A percentile compares a stretch with the other conserved stretches of the same genome.
Evolutionary conservation across 2,329 filamentous ascomycete species (phyloP).

Genomic region (Penicillium palitans): DNA sequence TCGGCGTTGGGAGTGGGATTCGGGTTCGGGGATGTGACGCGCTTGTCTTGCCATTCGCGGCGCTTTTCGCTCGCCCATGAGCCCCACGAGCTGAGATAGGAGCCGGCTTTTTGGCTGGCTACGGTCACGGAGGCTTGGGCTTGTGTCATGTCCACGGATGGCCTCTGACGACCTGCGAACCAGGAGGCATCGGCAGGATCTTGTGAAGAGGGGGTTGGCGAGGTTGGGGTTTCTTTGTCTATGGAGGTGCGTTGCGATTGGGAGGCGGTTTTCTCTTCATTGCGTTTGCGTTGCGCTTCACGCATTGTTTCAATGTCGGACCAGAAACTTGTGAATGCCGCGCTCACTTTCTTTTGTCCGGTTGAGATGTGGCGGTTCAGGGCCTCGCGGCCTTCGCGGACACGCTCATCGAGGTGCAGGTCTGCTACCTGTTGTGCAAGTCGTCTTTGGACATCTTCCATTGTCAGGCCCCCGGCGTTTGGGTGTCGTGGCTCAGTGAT

Average conservation of each 20-base stretch:
- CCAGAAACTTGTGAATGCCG: conserved; percentile 84
- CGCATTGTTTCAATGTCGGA: conserved; percentile 82
- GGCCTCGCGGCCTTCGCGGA: conserved; percentile 78
- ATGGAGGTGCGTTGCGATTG: conserved; percentile 34
- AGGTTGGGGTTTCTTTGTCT: conserved; percentile 27
- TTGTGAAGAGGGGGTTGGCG: conserved; percentile 28
- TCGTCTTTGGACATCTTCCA: conserved; percentile 90
- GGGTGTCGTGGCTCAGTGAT: conserved; percentile 92
- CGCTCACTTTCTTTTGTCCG: conserved; percentile 82
- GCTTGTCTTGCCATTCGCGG: conserved; percentile 49
- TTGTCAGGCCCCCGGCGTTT: conserved; percentile 85
- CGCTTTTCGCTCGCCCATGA: conserved; percentile 57
- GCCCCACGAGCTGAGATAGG: conserved; percentile 65
- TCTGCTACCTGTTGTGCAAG: conserved; percentile 91
- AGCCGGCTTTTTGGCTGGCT: conserved; percentile 57
- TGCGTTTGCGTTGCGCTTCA: conserved; percentile 65
- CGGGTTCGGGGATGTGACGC: conserved; percentile 25
- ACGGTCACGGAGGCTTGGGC: conserved; percentile 57
- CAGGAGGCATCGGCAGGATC: conserved; percentile 22
- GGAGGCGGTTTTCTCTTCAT: conserved; percentile 34
- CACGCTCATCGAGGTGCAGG: conserved; percentile 85
- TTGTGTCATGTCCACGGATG: conserved; percentile 52
- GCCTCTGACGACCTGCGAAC: conserved; percentile 34
- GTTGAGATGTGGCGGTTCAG: conserved; percentile 87
- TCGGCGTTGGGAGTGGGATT: background rate